phyloP scores from a whole-genome alignment of 148 eudicot genomes.

The Vaccinium macrocarpon region DNA sequence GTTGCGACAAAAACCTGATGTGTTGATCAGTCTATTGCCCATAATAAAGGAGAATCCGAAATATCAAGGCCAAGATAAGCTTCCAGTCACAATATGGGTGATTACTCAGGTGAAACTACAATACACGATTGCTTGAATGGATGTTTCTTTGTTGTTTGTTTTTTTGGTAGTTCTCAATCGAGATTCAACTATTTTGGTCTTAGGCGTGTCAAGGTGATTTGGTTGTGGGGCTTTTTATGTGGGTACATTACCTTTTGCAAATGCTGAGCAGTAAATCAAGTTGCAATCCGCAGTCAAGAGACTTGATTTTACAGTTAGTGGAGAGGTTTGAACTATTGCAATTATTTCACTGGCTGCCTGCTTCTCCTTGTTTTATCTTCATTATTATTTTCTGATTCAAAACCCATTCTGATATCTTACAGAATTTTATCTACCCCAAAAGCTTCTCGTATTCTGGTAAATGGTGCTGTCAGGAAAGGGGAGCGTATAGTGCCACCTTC shows the following conservation, averaged over 20 bases:
- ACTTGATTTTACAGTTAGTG: constrained; percentile 53
- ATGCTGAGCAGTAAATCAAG: constrained; percentile 45
- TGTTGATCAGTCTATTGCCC: constrained; percentile 39
- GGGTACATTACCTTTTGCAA: constrained; percentile 51
- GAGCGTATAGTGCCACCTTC: constrained; percentile 67
- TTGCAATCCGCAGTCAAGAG: constrained; percentile 54
- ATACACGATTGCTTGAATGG: neutral
- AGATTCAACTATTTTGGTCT: constrained; percentile 1
- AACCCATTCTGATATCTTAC: constrained; percentile 4
- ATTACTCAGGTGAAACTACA: constrained; percentile 45
- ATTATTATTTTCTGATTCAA: neutral
- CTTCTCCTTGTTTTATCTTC: neutral
- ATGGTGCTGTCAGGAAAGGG: constrained; percentile 61
- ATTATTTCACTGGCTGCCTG: neutral
- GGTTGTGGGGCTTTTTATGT: constrained; percentile 51
- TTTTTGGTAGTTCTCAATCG: neutral
- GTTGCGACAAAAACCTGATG: constrained; percentile 58
- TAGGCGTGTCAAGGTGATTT: constrained; percentile 61
- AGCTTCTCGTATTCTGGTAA: constrained; percentile 49
- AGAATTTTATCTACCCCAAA: constrained; percentile 57
- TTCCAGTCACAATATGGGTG: constrained; percentile 51
- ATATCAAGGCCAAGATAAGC: constrained; percentile 59
- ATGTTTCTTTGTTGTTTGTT: neutral
- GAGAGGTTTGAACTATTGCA: constrained; percentile 44
- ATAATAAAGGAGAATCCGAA: constrained; percentile 39